Evolutionary conservation across 2,329 filamentous ascomycete species (phyloP), one percentile per base, ranked within the genome.

Genomic region (Colletotrichum sp.): DNA sequence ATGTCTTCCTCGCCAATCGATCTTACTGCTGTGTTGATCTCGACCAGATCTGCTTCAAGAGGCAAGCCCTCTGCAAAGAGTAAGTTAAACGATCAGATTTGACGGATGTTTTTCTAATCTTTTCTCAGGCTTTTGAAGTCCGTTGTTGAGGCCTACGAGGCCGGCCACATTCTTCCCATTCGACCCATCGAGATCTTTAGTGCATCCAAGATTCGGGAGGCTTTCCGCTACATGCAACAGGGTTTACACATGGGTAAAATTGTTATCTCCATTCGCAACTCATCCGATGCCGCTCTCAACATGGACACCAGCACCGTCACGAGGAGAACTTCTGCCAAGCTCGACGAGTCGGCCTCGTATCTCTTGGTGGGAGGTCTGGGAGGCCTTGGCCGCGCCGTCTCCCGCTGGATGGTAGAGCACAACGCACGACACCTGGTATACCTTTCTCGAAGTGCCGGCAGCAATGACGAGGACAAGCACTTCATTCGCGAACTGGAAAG

Each of bases 241-340:
- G 87, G 86, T 1, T 79, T 79, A 34, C 87, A 89, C 77, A 85
- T 85, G 60, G 87, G 87, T 0, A 88, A 88, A 69, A 85, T 89
- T 12, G 82, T 88, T 19, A 68, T 86, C 22, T 77, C 74, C 52
- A 74, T 81, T 74, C 76, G 74, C 3, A 69, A 76, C n/a, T 61
- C 59, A 15, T 57, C 22, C 19, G 39, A 71, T n/a, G 36, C 32
- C 27, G 19, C 36, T 13, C 60, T 71, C 27, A 59, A 59, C 16
- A 57, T 71, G 34, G 70, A 59, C 7, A 25, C 8, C 19, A 60
- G 66, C 48, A 68, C 28, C 13, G 66, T 60, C 16, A 57, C 25
- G 36, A 61, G 28, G 28, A 61, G 11, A 22, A 7, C 19, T 0
- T 25, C 22, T 34, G n/a, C 32, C 7, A 34, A 22, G 1, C 39